phyloP scores from a whole-genome alignment of 2,329 filamentous ascomycete genomes.

The Ophiostoma perfectum region DNA sequence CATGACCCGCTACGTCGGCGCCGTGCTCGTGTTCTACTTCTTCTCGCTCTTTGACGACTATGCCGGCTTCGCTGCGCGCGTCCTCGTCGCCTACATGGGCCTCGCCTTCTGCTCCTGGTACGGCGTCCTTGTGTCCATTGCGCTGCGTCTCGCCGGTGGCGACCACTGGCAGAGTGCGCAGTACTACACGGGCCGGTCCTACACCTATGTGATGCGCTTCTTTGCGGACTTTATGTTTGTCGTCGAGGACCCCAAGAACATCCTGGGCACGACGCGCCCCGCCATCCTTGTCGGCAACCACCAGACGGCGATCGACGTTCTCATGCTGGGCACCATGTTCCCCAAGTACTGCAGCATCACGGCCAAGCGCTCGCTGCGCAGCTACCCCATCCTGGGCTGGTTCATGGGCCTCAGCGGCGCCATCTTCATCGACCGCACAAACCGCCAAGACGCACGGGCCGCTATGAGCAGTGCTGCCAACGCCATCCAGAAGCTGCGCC shows the following conservation, averaged over 20 bases:
- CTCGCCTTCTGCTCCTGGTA: constrained; percentile 60
- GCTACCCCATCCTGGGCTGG: constrained; percentile 82
- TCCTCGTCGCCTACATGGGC: constrained; percentile 59
- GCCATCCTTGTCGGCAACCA: constrained; percentile 93
- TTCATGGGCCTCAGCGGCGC: constrained; percentile 85
- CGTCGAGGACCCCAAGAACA: constrained; percentile 60
- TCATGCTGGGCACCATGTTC: constrained; percentile 85
- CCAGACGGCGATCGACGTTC: constrained; percentile 90
- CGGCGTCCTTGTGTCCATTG: constrained; percentile 68
- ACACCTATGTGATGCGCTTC: constrained; percentile 71
- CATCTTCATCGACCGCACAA: constrained; percentile 91
- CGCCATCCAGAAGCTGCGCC: constrained; percentile 66
- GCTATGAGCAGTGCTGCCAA: constrained; percentile 79
- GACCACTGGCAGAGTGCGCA: constrained; percentile 63
- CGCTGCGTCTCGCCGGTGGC: constrained; percentile 65
- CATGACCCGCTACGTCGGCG: constrained; percentile 46
- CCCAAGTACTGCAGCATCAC: constrained; percentile 89
- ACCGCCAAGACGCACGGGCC: constrained; percentile 72
- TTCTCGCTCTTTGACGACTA: constrained; percentile 54
- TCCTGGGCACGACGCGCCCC: constrained; percentile 62
- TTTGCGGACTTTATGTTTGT: constrained; percentile 74
- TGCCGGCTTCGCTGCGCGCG: constrained; percentile 63
- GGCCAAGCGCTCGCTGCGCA: constrained; percentile 78
- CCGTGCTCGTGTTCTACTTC: constrained; percentile 55
- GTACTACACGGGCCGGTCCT: constrained; percentile 74